Evolutionary conservation across 257 asterid genomes (phyloP), one percentile per base, ranked within the genome.

Genomic region (Nicotiana knightiana): DNA sequence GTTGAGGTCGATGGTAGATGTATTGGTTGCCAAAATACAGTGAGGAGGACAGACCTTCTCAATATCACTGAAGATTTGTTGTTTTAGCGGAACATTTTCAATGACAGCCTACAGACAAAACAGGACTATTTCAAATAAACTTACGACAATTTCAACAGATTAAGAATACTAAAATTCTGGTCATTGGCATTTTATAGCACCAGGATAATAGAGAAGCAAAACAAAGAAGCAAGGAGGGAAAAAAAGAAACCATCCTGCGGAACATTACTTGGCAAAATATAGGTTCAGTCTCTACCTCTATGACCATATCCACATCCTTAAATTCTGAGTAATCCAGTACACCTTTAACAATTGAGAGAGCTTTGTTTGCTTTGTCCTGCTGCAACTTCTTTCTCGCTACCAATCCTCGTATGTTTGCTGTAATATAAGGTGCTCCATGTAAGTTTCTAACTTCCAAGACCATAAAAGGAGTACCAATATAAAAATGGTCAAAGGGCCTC

Each of bases 21-120:
- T 94, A 85, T 94, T 96, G 87, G 95, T 85, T 76, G 99, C 98
- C 90, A 96, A 90, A 85, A 94, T 91, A 88, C 99, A 96, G 86
- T 94, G 97, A 64, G 98, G 89, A 67, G 96, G 93, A 89, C 98
- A 94, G 58, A 80, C 95, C 88, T 92, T 94, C 96, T 96, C 99
- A 82, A 96, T 79, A 48, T 94, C 99, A 81, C 78, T 84, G 87
- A 94, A 96, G 75, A 96, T 88, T 73, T 90, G 87, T 92, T 93
- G 99, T 88, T 96, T 96, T 81, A 94, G 88, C 26, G 96, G 83
- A 82, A 96, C 77, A 87, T 87, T 86, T 85, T 96, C 99, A 71
- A 96, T 86, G 79, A 93, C 99, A 85, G 99, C 99, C 99, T 96
- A 97, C 93, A 88, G 82, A 59, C 59, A 77, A 83, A 77, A 79